Conservation (phyloP, 139 green algal genomes). For the Volvox africanus region DNA sequence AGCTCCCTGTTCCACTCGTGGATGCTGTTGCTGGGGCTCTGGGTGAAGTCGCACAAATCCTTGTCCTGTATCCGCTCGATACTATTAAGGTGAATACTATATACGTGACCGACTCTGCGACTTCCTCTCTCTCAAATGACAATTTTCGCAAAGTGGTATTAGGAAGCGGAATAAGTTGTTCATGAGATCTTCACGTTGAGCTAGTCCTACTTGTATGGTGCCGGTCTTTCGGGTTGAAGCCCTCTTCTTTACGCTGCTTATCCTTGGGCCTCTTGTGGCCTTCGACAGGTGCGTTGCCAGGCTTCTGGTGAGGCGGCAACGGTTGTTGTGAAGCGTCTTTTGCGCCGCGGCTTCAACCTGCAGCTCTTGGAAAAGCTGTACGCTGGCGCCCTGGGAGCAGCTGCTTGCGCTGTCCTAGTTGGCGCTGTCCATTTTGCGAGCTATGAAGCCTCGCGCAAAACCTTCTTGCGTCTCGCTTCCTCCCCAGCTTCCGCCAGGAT, state of each 20-base stretch:
- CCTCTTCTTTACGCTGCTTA: no score
- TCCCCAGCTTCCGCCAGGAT: not conserved
- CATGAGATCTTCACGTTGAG: no score
- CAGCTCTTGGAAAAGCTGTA: conserved; percentile 41
- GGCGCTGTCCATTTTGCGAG: conserved; percentile 72
- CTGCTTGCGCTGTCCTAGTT: conserved; percentile 66
- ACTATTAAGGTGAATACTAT: conserved; percentile 81
- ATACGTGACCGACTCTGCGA: not conserved
- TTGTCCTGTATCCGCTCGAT: conserved; percentile 77
- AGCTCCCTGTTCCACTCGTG: not conserved
- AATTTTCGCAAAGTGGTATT: no score
- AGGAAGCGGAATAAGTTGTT: no score
- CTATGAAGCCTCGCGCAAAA: conserved; percentile 44
- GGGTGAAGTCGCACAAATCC: conserved; percentile 75
- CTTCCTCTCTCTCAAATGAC: no score
- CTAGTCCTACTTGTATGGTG: no score
- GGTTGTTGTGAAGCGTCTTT: conserved; percentile 61
- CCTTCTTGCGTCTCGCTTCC: not conserved
- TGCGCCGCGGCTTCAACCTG: conserved; percentile 28
- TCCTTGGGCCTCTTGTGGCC: no score
- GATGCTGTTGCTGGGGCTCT: conserved; percentile 32
- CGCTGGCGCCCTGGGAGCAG: conserved; percentile 42
- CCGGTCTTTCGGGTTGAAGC: no score
- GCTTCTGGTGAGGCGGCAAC: conserved; percentile 46
- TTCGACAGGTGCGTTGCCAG: conserved; percentile 72